A percentile compares a stretch with the other conserved stretches of the same genome.
These are phyloP conservation scores for Saccharum spontaneum DNA, from an alignment of 176 grass and related monocot species.

Conservation along the genomic window DNA sequence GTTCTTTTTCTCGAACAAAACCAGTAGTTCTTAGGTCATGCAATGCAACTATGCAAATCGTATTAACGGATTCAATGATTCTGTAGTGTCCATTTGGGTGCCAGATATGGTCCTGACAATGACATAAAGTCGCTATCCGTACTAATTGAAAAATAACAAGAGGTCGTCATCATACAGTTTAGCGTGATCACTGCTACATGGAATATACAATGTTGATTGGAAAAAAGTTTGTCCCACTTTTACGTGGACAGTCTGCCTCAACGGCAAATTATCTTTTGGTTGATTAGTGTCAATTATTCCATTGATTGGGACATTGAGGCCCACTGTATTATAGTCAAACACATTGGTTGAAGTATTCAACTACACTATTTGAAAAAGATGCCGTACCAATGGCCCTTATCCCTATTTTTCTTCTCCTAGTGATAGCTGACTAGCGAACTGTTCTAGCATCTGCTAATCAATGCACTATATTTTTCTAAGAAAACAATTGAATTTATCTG, in stretches of 20 bases:
- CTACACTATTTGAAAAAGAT: neutral
- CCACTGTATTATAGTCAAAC: slow-evolving; percentile 26
- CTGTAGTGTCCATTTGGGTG: neutral
- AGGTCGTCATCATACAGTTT: neutral
- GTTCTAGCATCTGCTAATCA: neutral
- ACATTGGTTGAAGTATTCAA: slow-evolving; percentile 27
- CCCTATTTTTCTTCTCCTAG: neutral
- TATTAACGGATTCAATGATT: neutral
- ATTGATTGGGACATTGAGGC: slow-evolving; percentile 3
- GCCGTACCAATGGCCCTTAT: neutral
- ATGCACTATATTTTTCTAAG: neutral
- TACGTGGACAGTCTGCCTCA: neutral
- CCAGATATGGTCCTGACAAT: neutral
- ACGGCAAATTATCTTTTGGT: neutral
- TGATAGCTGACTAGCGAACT: neutral
- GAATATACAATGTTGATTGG: neutral
- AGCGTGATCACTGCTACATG: neutral
- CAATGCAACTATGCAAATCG: neutral
- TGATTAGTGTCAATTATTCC: neutral
- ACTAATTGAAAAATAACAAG: neutral
- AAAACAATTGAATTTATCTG: neutral
- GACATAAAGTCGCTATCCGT: neutral
- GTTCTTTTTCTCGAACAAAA: neutral
- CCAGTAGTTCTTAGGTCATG: neutral
- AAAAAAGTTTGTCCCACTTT: neutral